Evolutionary conservation across 1,284 basidiomycete species (phyloP), one percentile per base, ranked within the genome.

Genomic region (Trichosporon coremiiforme): DNA sequence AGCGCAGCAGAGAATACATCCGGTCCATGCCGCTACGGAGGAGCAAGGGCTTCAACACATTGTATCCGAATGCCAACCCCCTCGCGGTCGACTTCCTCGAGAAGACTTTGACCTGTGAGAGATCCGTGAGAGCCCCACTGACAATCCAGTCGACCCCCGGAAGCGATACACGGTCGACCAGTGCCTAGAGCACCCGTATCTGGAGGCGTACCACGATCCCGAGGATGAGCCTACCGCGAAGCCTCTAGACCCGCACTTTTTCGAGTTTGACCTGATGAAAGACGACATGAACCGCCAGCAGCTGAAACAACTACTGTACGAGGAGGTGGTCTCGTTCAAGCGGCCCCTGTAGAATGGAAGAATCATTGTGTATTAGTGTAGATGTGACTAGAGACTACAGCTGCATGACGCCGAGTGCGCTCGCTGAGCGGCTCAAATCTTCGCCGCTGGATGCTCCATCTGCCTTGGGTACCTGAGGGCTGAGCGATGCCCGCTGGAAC

Each of bases 221-320:
- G 92, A 95, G 55, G 94, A 97, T 78, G 95, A 97, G 83, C 95
- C 95, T 0, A 88, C 90, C 17, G 94, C 94, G 1, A 91, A 93
- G 13, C 94, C 95, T 33, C 88, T 98, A 64, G 91, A 93, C 72
- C 90, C 92, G 2, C 89, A 90, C 75, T 97, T 97, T 86, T 97
- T 98, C 83, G 93, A 95, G 78, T 97, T 97, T 81, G 95, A 97
- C 80, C 85, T 94, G 71, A 90, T 93, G 86, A 95, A 96, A 85
- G 94, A 96, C 74, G 92, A 94, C 75, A 94, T 95, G 84, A 93
- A 90, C 77, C 88, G 93, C 53, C 94, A 89, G 36, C 89, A 93
- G 76, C 84, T 95, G 64, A 94, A 93, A 76, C 75, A 75, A 68
- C 71, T 84, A 57, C 74, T 84, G 73, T 90, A 89, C 79, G 88